Evolutionary conservation across 2,329 filamentous ascomycete genomes (phyloP), one percentile per base, ranked within the genome.

Genomic region (Cladosporium sp.): DNA sequence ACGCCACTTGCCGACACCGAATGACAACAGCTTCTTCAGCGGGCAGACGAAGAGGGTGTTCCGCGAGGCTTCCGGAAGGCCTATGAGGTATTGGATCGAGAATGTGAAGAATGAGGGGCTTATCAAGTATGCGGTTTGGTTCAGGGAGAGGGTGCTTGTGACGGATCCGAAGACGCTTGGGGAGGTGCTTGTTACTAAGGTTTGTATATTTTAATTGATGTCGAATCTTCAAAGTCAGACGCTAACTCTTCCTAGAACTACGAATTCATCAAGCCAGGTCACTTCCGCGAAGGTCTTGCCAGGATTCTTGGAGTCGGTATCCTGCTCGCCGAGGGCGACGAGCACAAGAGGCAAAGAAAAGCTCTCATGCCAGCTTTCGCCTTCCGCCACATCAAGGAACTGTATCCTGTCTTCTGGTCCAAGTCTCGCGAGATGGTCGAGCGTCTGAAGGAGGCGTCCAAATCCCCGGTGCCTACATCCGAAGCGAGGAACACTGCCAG

Each of bases 321-420:
- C 16, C 79, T 97, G 43, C 81, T 97, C 13, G 91, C 92, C 1
- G 93, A 97, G 77, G 93, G 93, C n/a, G 91, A 96, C 14, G 91
- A 93, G 72, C 94, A 97, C 77, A 95, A 90, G 79, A 81, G 86
- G 2, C 82, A 84, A 70, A 72, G 82, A 43, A 82, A 80, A 69
- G 74, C 78, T 16, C 72, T 84, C 10, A 80, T 81, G 77, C 82
- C 82, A 0, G 82, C 82, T 1, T 84, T 84, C 68, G 75, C 80
- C 5, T 84, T 81, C 69, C 76, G 82, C 26, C 82, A 84, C 67
- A 72, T 84, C 71, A 83, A 84, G 66, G 79, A 84, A 60, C 74
- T 84, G 1, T 83, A 83, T 61, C 77, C 79, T 0, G 72, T 80
- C 1, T 84, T 84, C 72, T 84, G 82, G 82, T 67, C 67, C n/a